Evolutionary conservation across 225 moss, liverwort and hornwort genomes (phyloP), one percentile per base, ranked within the genome.

Genomic region (Marchantia paleacea): DNA sequence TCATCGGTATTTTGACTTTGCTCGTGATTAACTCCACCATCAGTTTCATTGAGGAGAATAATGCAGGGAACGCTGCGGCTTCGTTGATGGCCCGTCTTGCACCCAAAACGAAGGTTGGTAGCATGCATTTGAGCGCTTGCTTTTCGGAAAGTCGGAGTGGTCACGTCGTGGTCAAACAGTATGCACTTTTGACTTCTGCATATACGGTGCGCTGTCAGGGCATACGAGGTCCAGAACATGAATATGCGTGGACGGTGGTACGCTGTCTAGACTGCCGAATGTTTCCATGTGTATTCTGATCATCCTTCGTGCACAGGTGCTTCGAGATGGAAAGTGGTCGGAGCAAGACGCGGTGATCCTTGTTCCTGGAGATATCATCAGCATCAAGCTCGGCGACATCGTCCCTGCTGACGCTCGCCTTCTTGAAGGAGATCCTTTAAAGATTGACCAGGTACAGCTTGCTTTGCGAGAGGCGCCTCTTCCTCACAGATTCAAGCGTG

Each of bases 381-480:
- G 80, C 80, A 80, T 80, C 55, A 80, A 80, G 80, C 71, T 80
- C 6, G 80, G 80, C 10, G 80, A 80, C 57, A 80, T 80, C 69
- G 51, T 80, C n/a, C 80, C 70, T 0, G 80, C 80, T 6, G 80
- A 80, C 24, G 80, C 80, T 53, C 69, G 80, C 22, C 80, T 80
- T 58, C 48, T 80, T 7, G 71, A 71, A 60, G 80, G 80, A 47
- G 80, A 80, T 62, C 72, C 80, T 72, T 52, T 80, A 55, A 79
- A 79, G 52, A 79, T 79, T 20, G 79, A 79, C 31, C 83, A 83
- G 83, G 83, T 83, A 48, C 19, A 19, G 57, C 2, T 57, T 39
- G 39, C 5, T 39, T 39, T 39, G 3, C 39, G 39, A 39, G 39
- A 39, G 39, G 39, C 39, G 39, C 5, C 5, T 39, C 3, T 39